Conservation (phyloP, 495 filamentous ascomycete genomes). For the Aspergillus biplanus region DNA sequence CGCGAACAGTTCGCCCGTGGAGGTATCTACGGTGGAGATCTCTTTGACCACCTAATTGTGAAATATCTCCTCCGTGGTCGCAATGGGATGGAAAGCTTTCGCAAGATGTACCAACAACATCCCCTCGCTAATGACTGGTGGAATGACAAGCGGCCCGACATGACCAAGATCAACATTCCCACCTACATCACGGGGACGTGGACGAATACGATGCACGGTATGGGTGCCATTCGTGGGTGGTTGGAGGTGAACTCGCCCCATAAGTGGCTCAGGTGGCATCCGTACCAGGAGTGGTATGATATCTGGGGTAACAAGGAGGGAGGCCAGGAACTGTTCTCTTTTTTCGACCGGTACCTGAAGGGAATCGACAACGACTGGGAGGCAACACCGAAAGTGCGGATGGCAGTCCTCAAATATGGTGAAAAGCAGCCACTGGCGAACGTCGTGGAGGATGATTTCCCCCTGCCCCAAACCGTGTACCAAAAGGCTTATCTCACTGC, state of each 20-base stretch:
- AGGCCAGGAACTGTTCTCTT: constrained; percentile 32
- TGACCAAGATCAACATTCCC: constrained; percentile 29
- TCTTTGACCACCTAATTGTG: constrained; percentile 38
- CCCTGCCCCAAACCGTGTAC: constrained; percentile 36
- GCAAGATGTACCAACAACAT: constrained; percentile 33
- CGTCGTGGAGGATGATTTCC: constrained; percentile 34
- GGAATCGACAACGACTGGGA: constrained; percentile 48
- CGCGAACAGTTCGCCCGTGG: constrained; percentile 43
- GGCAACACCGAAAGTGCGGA: constrained; percentile 39
- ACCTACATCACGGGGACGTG: constrained; percentile 35
- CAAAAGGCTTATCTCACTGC: constrained; percentile 30
- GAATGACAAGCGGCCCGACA: constrained; percentile 35
- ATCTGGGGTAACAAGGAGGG: constrained; percentile 33
- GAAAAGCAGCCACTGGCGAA: constrained; percentile 27
- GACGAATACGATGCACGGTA: constrained; percentile 37
- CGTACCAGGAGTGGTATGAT: constrained; percentile 48
- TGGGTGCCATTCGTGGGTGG: constrained; percentile 43
- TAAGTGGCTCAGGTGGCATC: constrained; percentile 36
- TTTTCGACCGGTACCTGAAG: constrained; percentile 46
- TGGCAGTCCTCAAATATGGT: constrained; percentile 30
- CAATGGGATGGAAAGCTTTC: constrained; percentile 37
- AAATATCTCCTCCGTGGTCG: constrained; percentile 31
- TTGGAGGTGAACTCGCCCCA: constrained; percentile 27
- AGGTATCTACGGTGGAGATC: constrained; percentile 32
- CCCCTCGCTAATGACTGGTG: constrained; percentile 26